Base-by-base conservation (phyloP, 1,139 yeast genomes). In the Pichia terricola region DNA sequence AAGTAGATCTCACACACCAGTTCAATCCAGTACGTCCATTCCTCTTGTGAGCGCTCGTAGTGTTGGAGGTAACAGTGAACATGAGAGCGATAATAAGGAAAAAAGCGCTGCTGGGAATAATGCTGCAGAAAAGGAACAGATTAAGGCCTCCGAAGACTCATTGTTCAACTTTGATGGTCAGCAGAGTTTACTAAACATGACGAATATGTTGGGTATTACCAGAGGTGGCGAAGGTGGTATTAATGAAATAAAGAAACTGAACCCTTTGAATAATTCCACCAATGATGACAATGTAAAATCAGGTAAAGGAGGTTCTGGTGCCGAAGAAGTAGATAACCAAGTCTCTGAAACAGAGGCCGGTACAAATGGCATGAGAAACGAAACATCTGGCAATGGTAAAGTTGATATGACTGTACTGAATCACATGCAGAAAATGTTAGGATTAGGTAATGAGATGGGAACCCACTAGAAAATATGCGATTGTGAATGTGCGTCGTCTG, bases 151-250 rank as follows among this genome's bases (percentile, higher is more conserved):
- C 11, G 46, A 39, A 2, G 38, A 43, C 26, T 34, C 43, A 25
- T 31, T 45, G 10, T 45, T 45, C 25, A 32, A 41, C 16, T 40
- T 30, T 33, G 45, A 43, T 28, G 45, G 43, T 2, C 44, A 43
- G 16, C 40, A 41, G 34, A 39, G 45, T 27, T 26, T 43, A n/a
- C 28, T 45, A 26, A 35, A 36, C n/a, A 45, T 43, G 48, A 40
- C 48, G 5, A 43, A 41, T 4, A 42, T 43, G 5, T 28, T 45
- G 2, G 48, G 48, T 1, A 42, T 45, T n/a, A 42, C 41, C 3
- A 32, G 30, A 3, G 41, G 28, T 25, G 39, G 30, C 8, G 36
- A 40, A 2, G 32, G 7, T 26, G 28, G 25, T 16, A 33, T 31
- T 5, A 25, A 9, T 9, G 35, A 16, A 5, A 39, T 27, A 40